Evolutionary conservation across 495 filamentous ascomycete species (phyloP), one percentile per base, ranked within the genome.

Genomic region (Lophiostoma macrostomum): DNA sequence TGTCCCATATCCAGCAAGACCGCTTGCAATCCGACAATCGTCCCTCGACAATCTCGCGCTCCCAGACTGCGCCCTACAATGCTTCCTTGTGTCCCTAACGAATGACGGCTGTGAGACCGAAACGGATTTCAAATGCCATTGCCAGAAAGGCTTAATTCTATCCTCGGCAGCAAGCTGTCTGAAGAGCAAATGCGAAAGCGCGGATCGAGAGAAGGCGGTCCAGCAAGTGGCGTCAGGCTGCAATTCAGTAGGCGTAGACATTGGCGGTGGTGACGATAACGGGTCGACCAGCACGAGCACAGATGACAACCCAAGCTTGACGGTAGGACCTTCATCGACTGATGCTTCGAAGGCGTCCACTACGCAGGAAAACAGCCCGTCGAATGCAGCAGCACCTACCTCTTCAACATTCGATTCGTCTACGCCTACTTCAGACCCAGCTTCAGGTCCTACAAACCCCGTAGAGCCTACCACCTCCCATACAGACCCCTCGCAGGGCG

Each of bases 61-160:
- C 35, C 54, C 54, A 10, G 16, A 18, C 1, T 58, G 54, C 24
- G 45, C 54, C 0, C 29, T 58, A 7, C 16, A 12, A 23, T 58
- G 54, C 47, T 45, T 44, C 32, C 37, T 58, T 5, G 46, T 18
- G 30, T 14, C 54, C 5, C 40, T 58, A 16, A 46, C 37, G 20
- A 58, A 11, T 7, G 38, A 50, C 27, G 31, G 47, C 31, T 58
- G 54, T 31, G 14, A 29, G 1, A 31, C 14, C 27, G 54, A 58
- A 32, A 45, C 39, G 0, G 54, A 58, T 18, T 49, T 58, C 31
- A 10, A 25, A 18, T 58, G 54, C 39, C 54, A 58, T 31, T 58
- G 54, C 40, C 27, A 37, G 5, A 46, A 36, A 3, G 28, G 45
- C 8, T 20, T 30, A 10, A 39, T 45, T 14, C 31, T 58, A 14